Base-by-base conservation (phyloP, 1,284 basidiomycete genomes). In the Trichosporon sp. region DNA sequence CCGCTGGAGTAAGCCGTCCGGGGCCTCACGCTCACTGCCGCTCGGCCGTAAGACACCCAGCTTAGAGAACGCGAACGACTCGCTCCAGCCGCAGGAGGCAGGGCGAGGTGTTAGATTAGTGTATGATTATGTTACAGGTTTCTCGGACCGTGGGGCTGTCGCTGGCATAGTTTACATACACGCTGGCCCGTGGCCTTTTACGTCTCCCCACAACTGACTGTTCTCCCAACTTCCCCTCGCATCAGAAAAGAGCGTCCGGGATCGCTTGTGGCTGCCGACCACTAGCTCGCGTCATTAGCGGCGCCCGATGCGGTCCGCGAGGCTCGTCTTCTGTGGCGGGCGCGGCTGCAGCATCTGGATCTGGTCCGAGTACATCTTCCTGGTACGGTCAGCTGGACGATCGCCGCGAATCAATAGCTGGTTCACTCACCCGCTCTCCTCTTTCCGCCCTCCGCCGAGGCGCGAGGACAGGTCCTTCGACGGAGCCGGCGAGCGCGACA, bases 341-440 rank as follows among this genome's bases (percentile, higher is more conserved):
- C 29, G 44, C 7, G 44, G 51, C 18, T 44, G 29, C 21, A 35
- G 64, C 12, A 25, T 58, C 32, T 58, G 56, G n/a, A 71, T 38
- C 23, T 44, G 51, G 66, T 94, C 92, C 2, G 92, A 93, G 70
- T 92, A 91, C 86, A 94, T 86, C 87, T 93, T 93, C 70, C 92
- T 93, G 76, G 1, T 8, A 1, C 11, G 3, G 58, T 66, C 29
- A 66, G 60, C 42, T 44, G 29, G 58, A 51, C 53, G 11, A 3
- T 15, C n/a, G 15, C 4, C 34, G 15, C 34, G 18, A 62, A 12
- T 32, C 13, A n/a, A 8, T 8, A n/a, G 64, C 27, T 27, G 32
- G 15, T 44, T 2, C 1, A 47, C 35, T 42, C 35, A 64, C 63
- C 35, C 63, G n/a, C 64, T 65, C 47, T 42, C 35, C 38, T 21